Base-by-base conservation (phyloP, 2,329 filamentous ascomycete species). In the Teratosphaeria destructans region DNA sequence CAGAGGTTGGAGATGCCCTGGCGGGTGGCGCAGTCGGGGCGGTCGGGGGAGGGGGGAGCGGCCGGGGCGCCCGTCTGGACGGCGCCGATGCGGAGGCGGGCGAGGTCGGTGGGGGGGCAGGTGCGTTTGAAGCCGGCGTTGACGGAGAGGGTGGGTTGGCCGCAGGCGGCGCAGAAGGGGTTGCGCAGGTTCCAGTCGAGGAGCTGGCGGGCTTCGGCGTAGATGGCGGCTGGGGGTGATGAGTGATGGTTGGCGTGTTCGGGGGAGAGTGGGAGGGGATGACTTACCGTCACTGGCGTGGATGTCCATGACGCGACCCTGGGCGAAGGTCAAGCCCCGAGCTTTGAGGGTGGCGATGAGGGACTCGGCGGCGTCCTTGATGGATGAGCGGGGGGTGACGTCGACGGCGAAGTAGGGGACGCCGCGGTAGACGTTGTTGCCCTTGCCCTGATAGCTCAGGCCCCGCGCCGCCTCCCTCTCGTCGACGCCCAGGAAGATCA, bases 101-200 rank as follows among this genome's bases (percentile, higher is more conserved):
- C 77, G 32, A 81, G 74, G 71, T 94, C 89, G 1, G 82, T 84
- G 0, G 88, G 82, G 7, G 90, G 89, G 70, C 89, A 95, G 7
- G 85, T 81, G 54, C 89, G 84, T 76, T 95, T 95, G 71, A 88
- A 90, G 55, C 89, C 89, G 4, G 85, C 88, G 68, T 92, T 87
- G 29, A 89, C 79, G 19, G 87, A 88, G 61, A 96, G 78, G 0
- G 91, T 97, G 27, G 82, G 85, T 69, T 89, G 83, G 37, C 94
- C 93, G 74, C 94, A 99, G 59, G 87, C 87, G 35, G 86, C 91
- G 74, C 94, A 99, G 79, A 90, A 99, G 34, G 87, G 88, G 75
- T 95, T 96, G 57, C 93, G 88, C 29, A 81, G 81, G 76, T 99
- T 97, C 94, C 94, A 99, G 77, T 97, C 94, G 39, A 95, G 79